Conservation (phyloP, 2,329 filamentous ascomycete genomes). For the Fusarium chuoi region DNA sequence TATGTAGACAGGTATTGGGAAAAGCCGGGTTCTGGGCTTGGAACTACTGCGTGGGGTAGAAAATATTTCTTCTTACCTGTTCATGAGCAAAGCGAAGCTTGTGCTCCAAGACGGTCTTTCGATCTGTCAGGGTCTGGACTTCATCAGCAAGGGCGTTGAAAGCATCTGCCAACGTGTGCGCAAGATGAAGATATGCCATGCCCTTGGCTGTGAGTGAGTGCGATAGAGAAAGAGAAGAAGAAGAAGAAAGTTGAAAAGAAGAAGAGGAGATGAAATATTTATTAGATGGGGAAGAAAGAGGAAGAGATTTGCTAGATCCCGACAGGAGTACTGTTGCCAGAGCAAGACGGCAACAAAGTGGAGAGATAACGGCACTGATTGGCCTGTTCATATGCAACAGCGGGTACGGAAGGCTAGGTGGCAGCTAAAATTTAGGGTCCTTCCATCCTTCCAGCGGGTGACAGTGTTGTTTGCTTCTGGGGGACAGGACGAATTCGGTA, state of each 20-base stretch:
- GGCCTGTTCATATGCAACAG: slow-evolving; percentile 2
- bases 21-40: slow-evolving; percentile 17
- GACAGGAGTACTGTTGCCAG: slow-evolving; percentile 24
- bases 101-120: slow-evolving; percentile 73
- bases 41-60: neutral
- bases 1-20: slow-evolving; percentile 2
- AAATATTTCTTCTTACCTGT: slow-evolving; percentile 64
- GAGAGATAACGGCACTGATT: slow-evolving; percentile 4
- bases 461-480: neutral
- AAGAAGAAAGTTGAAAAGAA: slow-evolving; percentile 6
- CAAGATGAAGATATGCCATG: slow-evolving; percentile 55
- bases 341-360: slow-evolving; percentile 34
- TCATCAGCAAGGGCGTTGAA: slow-evolving; percentile 73
- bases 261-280: slow-evolving; percentile 23
- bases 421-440: slow-evolving; percentile 17
- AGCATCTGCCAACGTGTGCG: slow-evolving; percentile 70
- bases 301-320: slow-evolving; percentile 39
- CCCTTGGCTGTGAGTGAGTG: slow-evolving; percentile 39
- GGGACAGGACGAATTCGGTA: neutral
- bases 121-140: slow-evolving; percentile 70
- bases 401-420: neutral
- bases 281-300: slow-evolving; percentile 22
- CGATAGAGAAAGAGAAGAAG: slow-evolving; percentile 8
- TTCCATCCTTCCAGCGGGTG: neutral
- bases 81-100: slow-evolving; percentile 74